Evolutionary conservation across 208 protist species (phyloP).

Genomic region (Jaenimonas drosophilae): DNA sequence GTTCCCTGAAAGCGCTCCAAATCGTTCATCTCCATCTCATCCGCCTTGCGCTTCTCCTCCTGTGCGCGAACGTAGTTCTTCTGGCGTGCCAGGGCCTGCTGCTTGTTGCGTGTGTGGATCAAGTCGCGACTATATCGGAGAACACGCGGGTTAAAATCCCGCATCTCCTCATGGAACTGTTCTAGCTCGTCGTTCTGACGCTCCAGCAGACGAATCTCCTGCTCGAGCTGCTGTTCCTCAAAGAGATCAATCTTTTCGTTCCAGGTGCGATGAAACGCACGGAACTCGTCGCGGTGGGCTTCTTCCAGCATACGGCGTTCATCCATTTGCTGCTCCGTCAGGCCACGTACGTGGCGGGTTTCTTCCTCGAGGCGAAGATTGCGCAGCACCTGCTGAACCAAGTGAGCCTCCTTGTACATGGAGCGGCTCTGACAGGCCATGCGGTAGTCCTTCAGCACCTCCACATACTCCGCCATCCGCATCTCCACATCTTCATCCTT

Average conservation of each 20-base stretch:
- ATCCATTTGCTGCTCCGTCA: slow-evolving; percentile 84
- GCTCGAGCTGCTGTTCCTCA: slow-evolving; percentile 73
- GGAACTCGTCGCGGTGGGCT: slow-evolving; percentile 81
- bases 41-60: slow-evolving; percentile 66
- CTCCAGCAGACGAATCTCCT: slow-evolving; percentile 75
- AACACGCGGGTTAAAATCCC: slow-evolving; percentile 28
- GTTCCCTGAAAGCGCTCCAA: slow-evolving; percentile 56
- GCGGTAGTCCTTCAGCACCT: slow-evolving; percentile 67
- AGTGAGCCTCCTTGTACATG: slow-evolving; percentile 87
- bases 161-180: slow-evolving; percentile 66
- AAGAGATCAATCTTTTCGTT: slow-evolving; percentile 82
- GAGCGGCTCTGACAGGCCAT: slow-evolving; percentile 65
- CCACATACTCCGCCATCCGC: slow-evolving; percentile 35
- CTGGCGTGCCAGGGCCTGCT: slow-evolving; percentile 85
- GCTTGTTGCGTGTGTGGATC: slow-evolving; percentile 64
- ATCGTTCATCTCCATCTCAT: slow-evolving; percentile 61
- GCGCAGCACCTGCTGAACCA: slow-evolving; percentile 86
- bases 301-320: slow-evolving; percentile 79
- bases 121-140: slow-evolving; percentile 63
- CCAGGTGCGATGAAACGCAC: slow-evolving; percentile 77
- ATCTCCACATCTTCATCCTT: slow-evolving; percentile 30
- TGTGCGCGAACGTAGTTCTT: slow-evolving; percentile 77
- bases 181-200: slow-evolving; percentile 84
- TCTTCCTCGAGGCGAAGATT: slow-evolving; percentile 87
- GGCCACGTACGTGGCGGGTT: slow-evolving; percentile 69